Conservation (phyloP, 2,329 filamentous ascomycete species). For the Fusarium torulosum region DNA sequence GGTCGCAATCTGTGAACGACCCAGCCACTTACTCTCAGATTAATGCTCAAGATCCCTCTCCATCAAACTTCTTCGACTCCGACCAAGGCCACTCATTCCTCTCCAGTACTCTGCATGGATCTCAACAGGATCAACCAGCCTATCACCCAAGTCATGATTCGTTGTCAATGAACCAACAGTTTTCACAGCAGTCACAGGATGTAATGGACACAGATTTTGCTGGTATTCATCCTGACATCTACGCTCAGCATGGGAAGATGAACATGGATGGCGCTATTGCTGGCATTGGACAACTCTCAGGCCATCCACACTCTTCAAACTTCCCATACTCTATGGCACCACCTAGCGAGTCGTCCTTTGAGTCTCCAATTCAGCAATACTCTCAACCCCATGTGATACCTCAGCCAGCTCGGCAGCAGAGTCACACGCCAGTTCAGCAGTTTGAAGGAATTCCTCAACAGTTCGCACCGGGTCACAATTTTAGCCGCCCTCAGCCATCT, state of each 20-base stretch:
- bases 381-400: conserved; percentile 52
- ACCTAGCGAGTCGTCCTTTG: conserved; percentile 52
- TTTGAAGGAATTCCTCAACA: conserved; percentile 47
- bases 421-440: conserved; percentile 53
- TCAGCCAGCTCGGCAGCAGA: conserved; percentile 51
- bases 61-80: conserved; percentile 54
- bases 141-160: conserved; percentile 52
- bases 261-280: conserved; percentile 47
- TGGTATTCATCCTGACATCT: conserved; percentile 55
- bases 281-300: conserved; percentile 51
- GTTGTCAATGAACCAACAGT: conserved; percentile 53
- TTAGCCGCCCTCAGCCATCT: conserved; percentile 48
- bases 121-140: conserved; percentile 46
- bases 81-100: conserved; percentile 53
- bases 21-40: conserved; percentile 53
- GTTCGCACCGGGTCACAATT: conserved; percentile 47
- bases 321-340: conserved; percentile 54
- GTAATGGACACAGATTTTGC: conserved; percentile 55
- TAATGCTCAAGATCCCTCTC: conserved; percentile 49
- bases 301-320: conserved; percentile 51
- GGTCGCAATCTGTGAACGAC: conserved; percentile 54
- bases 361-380: conserved; percentile 51
- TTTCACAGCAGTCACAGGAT: conserved; percentile 52
- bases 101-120: conserved; percentile 47
- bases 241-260: conserved; percentile 53